phyloP scores from a whole-genome alignment of 148 eudicot species.

The Persicaria tinctoria region DNA sequence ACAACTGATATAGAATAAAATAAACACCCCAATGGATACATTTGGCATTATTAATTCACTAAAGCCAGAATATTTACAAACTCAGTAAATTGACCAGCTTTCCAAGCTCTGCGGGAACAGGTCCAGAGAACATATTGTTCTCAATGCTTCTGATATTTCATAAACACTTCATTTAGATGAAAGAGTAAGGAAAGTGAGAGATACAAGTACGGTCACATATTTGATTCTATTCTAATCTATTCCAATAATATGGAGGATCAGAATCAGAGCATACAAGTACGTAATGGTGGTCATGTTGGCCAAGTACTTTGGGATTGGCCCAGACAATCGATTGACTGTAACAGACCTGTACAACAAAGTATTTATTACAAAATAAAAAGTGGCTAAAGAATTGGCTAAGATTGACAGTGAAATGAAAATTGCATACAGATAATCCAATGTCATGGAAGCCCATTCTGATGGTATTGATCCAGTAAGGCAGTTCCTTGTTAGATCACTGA shows the following conservation, averaged over 20 bases:
- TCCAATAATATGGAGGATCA: neutral
- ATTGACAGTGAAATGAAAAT: neutral
- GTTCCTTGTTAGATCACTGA: constrained; percentile 32
- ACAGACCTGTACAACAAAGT: constrained; percentile 18
- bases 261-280: neutral
- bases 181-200: neutral
- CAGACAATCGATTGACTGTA: constrained; percentile 23
- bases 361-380: neutral
- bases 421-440: constrained; percentile 27
- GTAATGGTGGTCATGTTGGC: constrained; percentile 23
- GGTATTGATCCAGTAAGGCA: constrained; percentile 30
- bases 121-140: constrained; percentile 29
- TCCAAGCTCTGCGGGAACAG: constrained; percentile 34
- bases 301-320: constrained; percentile 24
- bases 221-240: neutral
- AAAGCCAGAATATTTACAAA: constrained; percentile 19
- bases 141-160: constrained; percentile 23
- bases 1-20: too few relatives aligned
- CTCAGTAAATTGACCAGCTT: constrained; percentile 19
- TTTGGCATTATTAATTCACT: neutral
- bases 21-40: neutral
- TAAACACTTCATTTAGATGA: neutral
- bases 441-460: constrained; percentile 26
- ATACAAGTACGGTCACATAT: neutral
- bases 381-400: neutral